phyloP scores from a whole-genome alignment of 148 eudicot species.

The Diospyros kaki region DNA sequence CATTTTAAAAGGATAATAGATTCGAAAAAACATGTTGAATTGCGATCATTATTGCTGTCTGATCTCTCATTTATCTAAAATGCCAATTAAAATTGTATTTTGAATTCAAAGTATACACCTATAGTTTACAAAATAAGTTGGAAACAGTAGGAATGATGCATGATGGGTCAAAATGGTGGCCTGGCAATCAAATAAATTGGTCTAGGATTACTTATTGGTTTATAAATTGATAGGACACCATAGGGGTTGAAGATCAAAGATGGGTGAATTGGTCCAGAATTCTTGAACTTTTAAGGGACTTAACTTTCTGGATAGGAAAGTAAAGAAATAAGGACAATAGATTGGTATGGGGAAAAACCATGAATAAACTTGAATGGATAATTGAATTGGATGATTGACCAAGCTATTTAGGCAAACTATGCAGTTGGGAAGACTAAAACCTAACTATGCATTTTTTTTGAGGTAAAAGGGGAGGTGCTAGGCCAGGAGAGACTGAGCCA shows the following conservation, averaged over 20 bases:
- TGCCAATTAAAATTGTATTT: background rate
- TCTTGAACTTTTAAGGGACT: background rate
- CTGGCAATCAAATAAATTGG: background rate
- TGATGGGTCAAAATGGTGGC: background rate
- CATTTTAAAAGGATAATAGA: too few relatives aligned
- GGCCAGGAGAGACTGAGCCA: too few relatives aligned
- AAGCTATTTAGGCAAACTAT: too few relatives aligned
- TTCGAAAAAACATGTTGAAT: background rate
- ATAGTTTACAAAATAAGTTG: background rate
- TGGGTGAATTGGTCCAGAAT: background rate
- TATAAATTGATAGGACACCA: too few relatives aligned
- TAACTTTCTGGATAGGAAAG: too few relatives aligned
- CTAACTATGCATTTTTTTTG: too few relatives aligned
- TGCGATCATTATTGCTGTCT: background rate
- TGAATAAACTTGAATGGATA: too few relatives aligned
- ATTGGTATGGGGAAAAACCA: too few relatives aligned
- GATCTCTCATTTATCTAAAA: background rate
- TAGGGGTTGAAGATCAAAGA: background rate
- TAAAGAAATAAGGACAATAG: too few relatives aligned
- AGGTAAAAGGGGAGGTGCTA: too few relatives aligned
- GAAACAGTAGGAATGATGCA: background rate
- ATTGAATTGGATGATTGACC: too few relatives aligned
- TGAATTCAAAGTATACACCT: background rate
- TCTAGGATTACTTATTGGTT: slow-evolving; percentile 1
- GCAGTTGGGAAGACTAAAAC: too few relatives aligned